Base-by-base conservation (phyloP, 2,329 filamentous ascomycete species). In the Botrytis byssoidea region DNA sequence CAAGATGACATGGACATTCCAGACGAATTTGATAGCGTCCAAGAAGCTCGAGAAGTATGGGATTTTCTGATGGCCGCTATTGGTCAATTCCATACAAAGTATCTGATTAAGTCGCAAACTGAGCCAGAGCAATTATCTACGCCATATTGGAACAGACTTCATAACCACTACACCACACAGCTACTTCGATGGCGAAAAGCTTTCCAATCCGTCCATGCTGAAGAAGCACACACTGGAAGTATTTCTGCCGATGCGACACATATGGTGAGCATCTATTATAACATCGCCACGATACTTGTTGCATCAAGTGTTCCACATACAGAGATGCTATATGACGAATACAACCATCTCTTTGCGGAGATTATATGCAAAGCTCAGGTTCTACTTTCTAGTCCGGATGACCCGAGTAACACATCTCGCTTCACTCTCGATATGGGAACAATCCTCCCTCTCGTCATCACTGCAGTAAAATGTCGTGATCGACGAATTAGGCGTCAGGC, bases 31-130 rank as follows among this genome's bases (percentile, higher is more conserved):
- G 77, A 78, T 61, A 79, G 73, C 48, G 75, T 79, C 18, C 77
- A 79, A 63, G 79, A 80, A 74, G 78, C 78, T 9, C 72, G 77
- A 69, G 79, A 80, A 72, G 75, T 75, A 1, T 80, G 76, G 73
- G 79, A 81, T 74, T 81, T 81, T 44, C 70, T 81, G 22, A 79
- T 81, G 77, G 77, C 78, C 70, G 79, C 79, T 4, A 81, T 81
- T 44, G 78, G 78, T 42, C 79, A 81, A 61, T 81, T 81, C 66
- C 78, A 80, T 66, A 74, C 78, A 44, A 79, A 80, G 71, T 79
- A 76, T 16, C 74, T 81, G 35, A 77, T 76, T 37, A 77, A 80
- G 64, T 75, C 76, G 18, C 78, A 80, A 63, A 72, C 76, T 22
- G 75, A 78, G 57, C 79, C 78, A 16, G 79, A 79, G 51, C 74